Base-by-base conservation (phyloP, 805 yeast species). In the Schwanniomyces polymorphus region DNA sequence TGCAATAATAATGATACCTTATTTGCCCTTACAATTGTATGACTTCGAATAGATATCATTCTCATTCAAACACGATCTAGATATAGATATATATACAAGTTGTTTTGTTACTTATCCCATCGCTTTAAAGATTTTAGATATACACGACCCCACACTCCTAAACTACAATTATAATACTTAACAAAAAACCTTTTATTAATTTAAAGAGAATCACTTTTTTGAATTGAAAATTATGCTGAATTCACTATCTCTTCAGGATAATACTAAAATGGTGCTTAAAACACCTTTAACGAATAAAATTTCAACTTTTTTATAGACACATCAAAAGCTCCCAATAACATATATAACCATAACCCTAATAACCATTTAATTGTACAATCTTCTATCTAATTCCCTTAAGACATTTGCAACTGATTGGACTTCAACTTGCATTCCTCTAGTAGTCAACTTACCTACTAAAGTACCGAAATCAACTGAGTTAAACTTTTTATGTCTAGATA, bases 321-420 rank as follows among this genome's bases (percentile, higher is more conserved):
- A 16, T 31, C 35, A 31, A 31, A 31, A 17, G 17, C 17, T 31
- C 21, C 35, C 35, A 14, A 31, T 16, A 31, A 31, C 21, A 31
- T 31, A 31, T 31, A 31, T 31, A 31, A 31, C 17, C 35, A 16
- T 23, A 37, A 21, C 16, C 39, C 6, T 12, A 37, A n/a, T 3
- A 21, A 18, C n/a, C 18, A 25, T 21, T 18, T 61, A 79, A 51
- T 76, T 70, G 56, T 78, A 78, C 33, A 83, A 72, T 56, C 85
- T 74, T 59, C 88, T 76, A 64, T 91, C 97, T 59, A 91, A 72
- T 57, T 89, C 94, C 29, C 96, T 74, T 51, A 90, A 69, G 17
- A 89, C 91, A 57, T 86, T 86, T 27, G 94, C 96, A 28, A 91
- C 94, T 55, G 90, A 82, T 58, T 86, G 89, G n/a, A 88, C 96